phyloP scores from a whole-genome alignment of 495 filamentous ascomycete species.

The Hamigera avellanea region DNA sequence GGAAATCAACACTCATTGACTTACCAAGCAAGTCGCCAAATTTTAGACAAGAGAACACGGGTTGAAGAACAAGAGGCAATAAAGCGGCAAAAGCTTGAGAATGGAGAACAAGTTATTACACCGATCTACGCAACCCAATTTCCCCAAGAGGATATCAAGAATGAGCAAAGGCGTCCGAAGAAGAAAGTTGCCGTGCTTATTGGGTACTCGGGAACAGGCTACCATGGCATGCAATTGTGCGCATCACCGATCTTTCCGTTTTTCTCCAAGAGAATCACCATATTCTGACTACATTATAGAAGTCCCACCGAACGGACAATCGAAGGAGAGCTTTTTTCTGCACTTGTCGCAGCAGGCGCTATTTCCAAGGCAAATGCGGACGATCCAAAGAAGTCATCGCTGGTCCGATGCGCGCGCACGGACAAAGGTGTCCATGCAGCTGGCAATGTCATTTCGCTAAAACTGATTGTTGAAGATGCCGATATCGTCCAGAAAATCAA shows the following conservation, averaged over 20 bases:
- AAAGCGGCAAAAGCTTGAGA: slow-evolving; percentile 47
- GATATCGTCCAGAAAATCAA: slow-evolving; percentile 89
- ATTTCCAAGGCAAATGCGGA: slow-evolving; percentile 94
- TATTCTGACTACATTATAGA: slow-evolving; percentile 22
- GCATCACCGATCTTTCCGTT: slow-evolving; percentile 1
- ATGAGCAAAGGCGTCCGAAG: slow-evolving; percentile 78
- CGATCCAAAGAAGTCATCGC: slow-evolving; percentile 90
- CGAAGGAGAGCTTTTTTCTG: slow-evolving; percentile 89
- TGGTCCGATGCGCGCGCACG: slow-evolving; percentile 87
- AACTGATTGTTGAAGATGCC: slow-evolving; percentile 86
- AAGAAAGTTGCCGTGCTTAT: slow-evolving; percentile 91
- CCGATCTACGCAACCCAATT: slow-evolving; percentile 47
- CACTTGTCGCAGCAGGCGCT: slow-evolving; percentile 79
- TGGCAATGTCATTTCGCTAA: slow-evolving; percentile 89
- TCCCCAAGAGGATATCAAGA: slow-evolving; percentile 67
- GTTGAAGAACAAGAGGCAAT: slow-evolving; percentile 41
- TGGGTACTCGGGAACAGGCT: slow-evolving; percentile 93
- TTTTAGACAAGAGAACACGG: slow-evolving; percentile 52
- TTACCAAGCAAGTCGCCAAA: slow-evolving; percentile 54
- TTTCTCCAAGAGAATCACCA: too few species aligned
- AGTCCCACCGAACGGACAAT: slow-evolving; percentile 69
- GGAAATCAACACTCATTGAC: too few species aligned
- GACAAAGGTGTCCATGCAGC: slow-evolving; percentile 98
- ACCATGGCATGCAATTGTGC: slow-evolving; percentile 88
- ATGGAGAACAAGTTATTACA: slow-evolving; percentile 24